Percentiles rank a stretch among this genome's conserved stretches.
Evolutionary conservation across 2,329 filamentous ascomycete genomes (phyloP).

Genomic region (Epichloe gansuensis): DNA sequence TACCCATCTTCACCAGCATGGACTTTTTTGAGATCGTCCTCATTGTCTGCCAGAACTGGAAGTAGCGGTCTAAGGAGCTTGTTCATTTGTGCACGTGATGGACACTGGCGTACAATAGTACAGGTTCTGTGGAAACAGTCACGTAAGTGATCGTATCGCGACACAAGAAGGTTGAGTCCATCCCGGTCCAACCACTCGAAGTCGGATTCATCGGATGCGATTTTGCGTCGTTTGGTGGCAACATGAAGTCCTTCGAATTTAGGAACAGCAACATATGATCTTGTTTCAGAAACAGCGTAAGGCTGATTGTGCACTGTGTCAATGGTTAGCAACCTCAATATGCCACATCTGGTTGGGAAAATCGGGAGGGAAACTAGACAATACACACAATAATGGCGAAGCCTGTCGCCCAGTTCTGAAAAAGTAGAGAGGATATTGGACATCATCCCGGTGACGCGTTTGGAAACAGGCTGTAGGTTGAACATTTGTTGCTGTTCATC

Average conservation of each 20-base stretch:
- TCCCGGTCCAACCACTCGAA: slow-evolving; percentile 16
- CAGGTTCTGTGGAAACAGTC: slow-evolving; percentile 11
- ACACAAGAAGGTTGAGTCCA: slow-evolving; percentile 12
- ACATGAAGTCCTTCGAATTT: slow-evolving; percentile 8
- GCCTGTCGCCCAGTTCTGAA: slow-evolving; percentile 14
- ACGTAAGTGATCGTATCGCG: slow-evolving; percentile 13
- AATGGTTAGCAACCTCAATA: not conserved
- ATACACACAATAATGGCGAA: slow-evolving; percentile 14
- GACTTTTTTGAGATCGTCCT: slow-evolving; percentile 10
- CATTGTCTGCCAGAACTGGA: slow-evolving; percentile 11
- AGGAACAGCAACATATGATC: slow-evolving; percentile 9
- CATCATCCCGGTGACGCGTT: slow-evolving; percentile 19
- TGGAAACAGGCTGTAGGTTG: slow-evolving; percentile 8
- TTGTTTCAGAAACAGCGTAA: slow-evolving; percentile 14
- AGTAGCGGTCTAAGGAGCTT: slow-evolving; percentile 13
- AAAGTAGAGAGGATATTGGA: slow-evolving; percentile 14
- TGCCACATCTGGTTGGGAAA: not conserved
- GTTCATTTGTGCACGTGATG: slow-evolving; percentile 14
- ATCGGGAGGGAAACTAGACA: not conserved
- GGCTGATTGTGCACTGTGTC: slow-evolving; percentile 9
- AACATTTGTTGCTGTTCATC: slow-evolving; percentile 12
- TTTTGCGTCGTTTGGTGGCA: slow-evolving; percentile 16
- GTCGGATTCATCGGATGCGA: slow-evolving; percentile 9
- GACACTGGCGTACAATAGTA: slow-evolving; percentile 9
- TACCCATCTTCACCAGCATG: slow-evolving; percentile 4